A percentile compares a stretch with the other conserved stretches of the same genome.
phyloP scores from a whole-genome alignment of 257 asterid species.

The Marsdenia floribunda region DNA sequence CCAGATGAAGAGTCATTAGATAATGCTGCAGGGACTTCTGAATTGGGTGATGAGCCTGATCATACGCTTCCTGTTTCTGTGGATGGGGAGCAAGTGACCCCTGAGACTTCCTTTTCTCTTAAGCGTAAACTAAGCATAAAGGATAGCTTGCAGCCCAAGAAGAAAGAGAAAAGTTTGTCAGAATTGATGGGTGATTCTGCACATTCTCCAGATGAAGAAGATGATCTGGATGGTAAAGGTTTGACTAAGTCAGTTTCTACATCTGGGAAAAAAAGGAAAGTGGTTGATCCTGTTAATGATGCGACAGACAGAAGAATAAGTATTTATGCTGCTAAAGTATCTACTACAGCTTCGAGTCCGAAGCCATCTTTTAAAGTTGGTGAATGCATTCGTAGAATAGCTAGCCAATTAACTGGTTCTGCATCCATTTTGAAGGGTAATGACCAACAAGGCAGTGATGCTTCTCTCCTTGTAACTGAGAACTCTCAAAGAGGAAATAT shows the following conservation, averaged over 20 bases:
- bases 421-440: constrained; percentile 36
- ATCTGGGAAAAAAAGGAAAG: constrained; percentile 53
- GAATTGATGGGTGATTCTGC: constrained; percentile 50
- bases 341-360: constrained; percentile 39
- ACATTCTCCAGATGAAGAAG: constrained; percentile 48
- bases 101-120: constrained; percentile 23
- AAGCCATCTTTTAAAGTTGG: constrained; percentile 88
- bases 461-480: constrained; percentile 30
- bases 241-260: constrained; percentile 22
- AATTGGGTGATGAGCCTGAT: constrained; percentile 22
- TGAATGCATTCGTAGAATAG: constrained; percentile 88
- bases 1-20: constrained; percentile 48
- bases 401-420: constrained; percentile 79
- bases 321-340: constrained; percentile 50
- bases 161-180: constrained; percentile 59
- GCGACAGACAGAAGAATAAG: constrained; percentile 44
- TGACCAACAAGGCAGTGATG: constrained; percentile 34
- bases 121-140: constrained; percentile 39
- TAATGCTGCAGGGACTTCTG: constrained; percentile 27
- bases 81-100: constrained; percentile 14
- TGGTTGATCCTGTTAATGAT: constrained; percentile 42
- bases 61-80: constrained; percentile 9
- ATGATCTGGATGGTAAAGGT: constrained; percentile 35
- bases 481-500: constrained; percentile 30
- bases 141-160: constrained; percentile 42